Evolutionary conservation across 768 basidiomycete species (phyloP).

Genomic region (Mycena sanguinolenta): DNA sequence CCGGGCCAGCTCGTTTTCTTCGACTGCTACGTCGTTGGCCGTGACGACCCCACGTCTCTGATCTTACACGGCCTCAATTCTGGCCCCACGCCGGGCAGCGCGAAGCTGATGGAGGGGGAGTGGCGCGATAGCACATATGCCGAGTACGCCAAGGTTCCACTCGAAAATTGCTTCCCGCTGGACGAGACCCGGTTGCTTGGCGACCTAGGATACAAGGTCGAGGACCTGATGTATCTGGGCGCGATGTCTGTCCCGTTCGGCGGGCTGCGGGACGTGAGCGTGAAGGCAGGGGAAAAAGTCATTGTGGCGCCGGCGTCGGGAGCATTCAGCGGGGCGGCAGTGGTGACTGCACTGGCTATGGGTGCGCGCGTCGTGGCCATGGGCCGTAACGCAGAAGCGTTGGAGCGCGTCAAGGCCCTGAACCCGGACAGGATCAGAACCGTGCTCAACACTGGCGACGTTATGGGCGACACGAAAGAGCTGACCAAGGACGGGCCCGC

Average conservation of each 20-base stretch:
- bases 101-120: not conserved
- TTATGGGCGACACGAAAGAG: not conserved
- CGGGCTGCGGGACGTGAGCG: not conserved
- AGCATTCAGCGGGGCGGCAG: constrained; percentile 21
- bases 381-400: constrained; percentile 9
- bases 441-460: not conserved
- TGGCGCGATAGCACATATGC: constrained; percentile 4
- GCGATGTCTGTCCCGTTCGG: constrained; percentile 1
- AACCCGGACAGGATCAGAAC: not conserved
- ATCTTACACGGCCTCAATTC: not conserved
- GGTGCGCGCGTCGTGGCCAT: constrained; percentile 29
- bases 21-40: not conserved
- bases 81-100: not conserved
- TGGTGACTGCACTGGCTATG: constrained; percentile 24
- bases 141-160: not conserved
- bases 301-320: constrained; percentile 27
- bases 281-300: constrained; percentile 7
- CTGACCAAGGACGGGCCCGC: not conserved
- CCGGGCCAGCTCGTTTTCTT: constrained; percentile 8
- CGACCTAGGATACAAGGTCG: not conserved
- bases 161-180: constrained; percentile 6
- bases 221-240: constrained; percentile 1
- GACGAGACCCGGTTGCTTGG: constrained; percentile 3
- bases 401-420: not conserved
- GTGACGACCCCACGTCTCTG: not conserved